Conservation (phyloP, 331 rosid species). For the Erythrophleum ivorense region DNA sequence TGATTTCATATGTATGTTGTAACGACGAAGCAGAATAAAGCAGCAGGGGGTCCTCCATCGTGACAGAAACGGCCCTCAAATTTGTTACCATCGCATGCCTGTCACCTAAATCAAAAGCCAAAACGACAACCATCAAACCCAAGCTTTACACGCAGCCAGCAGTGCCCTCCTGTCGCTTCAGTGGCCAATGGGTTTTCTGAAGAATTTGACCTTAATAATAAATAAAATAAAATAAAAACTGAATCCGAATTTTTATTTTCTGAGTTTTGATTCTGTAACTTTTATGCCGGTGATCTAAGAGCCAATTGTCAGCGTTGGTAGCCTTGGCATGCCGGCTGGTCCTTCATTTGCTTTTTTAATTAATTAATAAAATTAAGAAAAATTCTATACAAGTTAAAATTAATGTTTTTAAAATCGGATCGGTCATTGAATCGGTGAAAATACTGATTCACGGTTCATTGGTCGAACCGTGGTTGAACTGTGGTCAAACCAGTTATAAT, state of each 20-base stretch:
- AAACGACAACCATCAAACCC: conserved; percentile 7
- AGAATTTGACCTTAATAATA: conserved; percentile 23
- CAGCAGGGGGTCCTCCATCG: conserved; percentile 25
- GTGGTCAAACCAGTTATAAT: too few species aligned
- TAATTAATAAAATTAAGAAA: not conserved
- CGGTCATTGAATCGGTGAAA: too few species aligned
- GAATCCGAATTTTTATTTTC: not conserved
- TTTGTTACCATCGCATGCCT: conserved; percentile 36
- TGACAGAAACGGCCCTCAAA: conserved; percentile 26
- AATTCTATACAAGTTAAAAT: not conserved
- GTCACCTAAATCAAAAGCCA: conserved; percentile 42
- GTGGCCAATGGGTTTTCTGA: conserved; percentile 13
- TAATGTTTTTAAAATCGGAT: too few species aligned
- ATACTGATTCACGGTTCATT: too few species aligned
- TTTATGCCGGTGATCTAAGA: not conserved
- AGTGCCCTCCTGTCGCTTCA: conserved; percentile 36
- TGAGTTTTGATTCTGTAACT: conserved; percentile 15
- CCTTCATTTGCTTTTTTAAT: not conserved
- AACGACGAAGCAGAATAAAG: conserved; percentile 59
- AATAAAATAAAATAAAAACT: not conserved
- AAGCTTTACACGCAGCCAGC: conserved; percentile 39
- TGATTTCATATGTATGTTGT: conserved; percentile 81
- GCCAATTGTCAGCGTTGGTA: conserved; percentile 30
- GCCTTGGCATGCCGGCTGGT: conserved; percentile 31
- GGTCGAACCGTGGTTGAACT: too few species aligned